Evolutionary conservation across 2,329 filamentous ascomycete species (phyloP).

Genomic region (Aspergillus pseudotamarii): DNA sequence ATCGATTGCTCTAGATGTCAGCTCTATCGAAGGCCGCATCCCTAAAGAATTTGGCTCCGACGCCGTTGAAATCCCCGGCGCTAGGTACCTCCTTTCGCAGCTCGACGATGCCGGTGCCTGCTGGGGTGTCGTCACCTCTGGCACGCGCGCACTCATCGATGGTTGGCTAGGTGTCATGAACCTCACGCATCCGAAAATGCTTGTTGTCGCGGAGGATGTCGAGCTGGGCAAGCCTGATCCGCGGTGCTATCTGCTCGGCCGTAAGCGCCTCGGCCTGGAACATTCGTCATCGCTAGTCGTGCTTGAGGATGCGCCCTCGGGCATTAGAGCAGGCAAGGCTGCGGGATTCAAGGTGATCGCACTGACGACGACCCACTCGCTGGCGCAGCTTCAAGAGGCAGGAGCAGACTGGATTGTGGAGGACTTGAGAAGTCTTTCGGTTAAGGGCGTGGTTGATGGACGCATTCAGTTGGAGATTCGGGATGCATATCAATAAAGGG

Average conservation of each 20-base stretch:
- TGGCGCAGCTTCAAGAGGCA: slow-evolving; percentile 70
- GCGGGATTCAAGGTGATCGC: slow-evolving; percentile 84
- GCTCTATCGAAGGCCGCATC: slow-evolving; percentile 74
- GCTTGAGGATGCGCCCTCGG: slow-evolving; percentile 85
- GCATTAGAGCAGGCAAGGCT: slow-evolving; percentile 78
- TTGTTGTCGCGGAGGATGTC: slow-evolving; percentile 78
- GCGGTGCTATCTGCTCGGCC: slow-evolving; percentile 70
- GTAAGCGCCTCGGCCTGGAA: slow-evolving; percentile 58
- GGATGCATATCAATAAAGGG: slow-evolving; percentile 53
- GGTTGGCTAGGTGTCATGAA: slow-evolving; percentile 72
- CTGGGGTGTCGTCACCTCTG: slow-evolving; percentile 85
- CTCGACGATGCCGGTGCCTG: slow-evolving; percentile 65
- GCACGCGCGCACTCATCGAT: slow-evolving; percentile 65
- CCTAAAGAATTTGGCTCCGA: slow-evolving; percentile 76
- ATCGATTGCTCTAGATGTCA: slow-evolving; percentile 65
- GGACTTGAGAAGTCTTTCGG: slow-evolving; percentile 73
- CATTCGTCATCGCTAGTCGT: slow-evolving; percentile 66
- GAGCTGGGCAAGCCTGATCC: slow-evolving; percentile 76
- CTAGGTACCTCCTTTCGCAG: slow-evolving; percentile 67
- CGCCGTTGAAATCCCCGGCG: slow-evolving; percentile 84
- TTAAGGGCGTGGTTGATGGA: slow-evolving; percentile 61
- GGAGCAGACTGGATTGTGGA: slow-evolving; percentile 86
- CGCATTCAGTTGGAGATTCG: slow-evolving; percentile 68
- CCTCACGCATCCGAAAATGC: slow-evolving; percentile 65
- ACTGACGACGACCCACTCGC: slow-evolving; percentile 80